phyloP scores from a whole-genome alignment of 768 basidiomycete species.

The Leccinum rimulosum region DNA sequence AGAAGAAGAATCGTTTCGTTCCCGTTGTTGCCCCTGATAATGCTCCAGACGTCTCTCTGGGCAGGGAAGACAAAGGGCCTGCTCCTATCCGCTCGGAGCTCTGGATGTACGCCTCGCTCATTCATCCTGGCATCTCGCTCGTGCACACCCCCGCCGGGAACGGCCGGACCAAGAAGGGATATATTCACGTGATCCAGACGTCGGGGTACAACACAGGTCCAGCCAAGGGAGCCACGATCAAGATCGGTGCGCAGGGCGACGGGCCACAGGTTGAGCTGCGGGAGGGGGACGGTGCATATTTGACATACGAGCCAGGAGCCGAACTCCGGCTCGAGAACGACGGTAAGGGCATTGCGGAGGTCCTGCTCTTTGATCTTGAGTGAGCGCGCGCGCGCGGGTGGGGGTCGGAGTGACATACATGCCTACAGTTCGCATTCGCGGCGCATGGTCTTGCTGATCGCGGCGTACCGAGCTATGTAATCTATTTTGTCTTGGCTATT shows the following conservation, averaged over 20 bases:
- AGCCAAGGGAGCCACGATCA: conserved; percentile 57
- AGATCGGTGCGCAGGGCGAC: conserved; percentile 42
- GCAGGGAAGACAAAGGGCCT: conserved; percentile 72
- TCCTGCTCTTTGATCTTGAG: conserved; percentile 79
- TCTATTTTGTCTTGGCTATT: background rate
- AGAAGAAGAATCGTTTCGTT: conserved; percentile 73
- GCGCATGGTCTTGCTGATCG: background rate
- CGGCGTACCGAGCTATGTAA: background rate
- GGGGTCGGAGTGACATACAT: background rate
- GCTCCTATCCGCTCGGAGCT: conserved; percentile 75
- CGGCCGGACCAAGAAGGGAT: conserved; percentile 55
- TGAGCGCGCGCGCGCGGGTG: conserved; percentile 15
- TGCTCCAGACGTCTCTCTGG: conserved; percentile 51
- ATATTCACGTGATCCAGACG: conserved; percentile 84
- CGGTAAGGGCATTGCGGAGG: conserved; percentile 66
- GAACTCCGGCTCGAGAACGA: conserved; percentile 55
- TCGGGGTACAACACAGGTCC: conserved; percentile 70
- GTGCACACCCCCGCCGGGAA: conserved; percentile 44
- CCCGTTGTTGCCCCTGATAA: conserved; percentile 74
- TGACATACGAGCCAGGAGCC: conserved; percentile 41
- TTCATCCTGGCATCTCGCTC: conserved; percentile 56
- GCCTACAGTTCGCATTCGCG: background rate
- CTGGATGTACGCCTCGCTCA: conserved; percentile 70
- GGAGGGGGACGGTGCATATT: conserved; percentile 89
- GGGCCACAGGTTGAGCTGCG: conserved; percentile 51